Base-by-base conservation (phyloP, 2,329 filamentous ascomycete species). In the Colletotrichum sp. region DNA sequence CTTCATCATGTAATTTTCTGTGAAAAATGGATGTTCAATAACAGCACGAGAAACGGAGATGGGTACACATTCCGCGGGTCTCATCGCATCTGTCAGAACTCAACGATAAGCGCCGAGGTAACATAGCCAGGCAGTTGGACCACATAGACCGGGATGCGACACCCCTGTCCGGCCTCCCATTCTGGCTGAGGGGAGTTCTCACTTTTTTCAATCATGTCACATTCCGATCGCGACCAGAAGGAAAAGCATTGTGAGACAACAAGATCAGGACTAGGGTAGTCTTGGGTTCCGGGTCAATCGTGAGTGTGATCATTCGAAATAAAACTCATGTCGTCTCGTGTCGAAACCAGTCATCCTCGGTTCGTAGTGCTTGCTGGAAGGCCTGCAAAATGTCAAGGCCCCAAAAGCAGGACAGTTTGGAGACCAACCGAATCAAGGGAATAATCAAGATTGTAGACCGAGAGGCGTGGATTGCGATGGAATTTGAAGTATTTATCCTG, bases 21-120 rank as follows among this genome's bases (percentile, higher is more conserved):
- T 15, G 30, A 34, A 1, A 36, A 61, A 6, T 15, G n/a, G 26
- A 18, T 30, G 9, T 0, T 18, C 3, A 21, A 60, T 3, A 30
- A 30, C 6, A 7, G 26, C 3, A 12, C 0, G 7, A 28, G 26
- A 34, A 4, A 12, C 1, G 2, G 18, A 13, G 7, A 7, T 13
- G 59, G 59, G 59, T 61, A 16, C n/a, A 21, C 3, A 21, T 3
- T 4, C n/a, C 59, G 18, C 59, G 28, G n/a, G 18, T 60, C 26
- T 3, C 30, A 36, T 32, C 28, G 12, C 30, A 32, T 52, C 43
- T 15, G 28, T 61, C 59, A 32, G n/a, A 32, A n/a, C 28, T 61
- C 59, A 52, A 13, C 43, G 43, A 52, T 52, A 21, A 52, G n/a
- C 43, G 43, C 43, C 43, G 6, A 52, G 43, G 43, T 7, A 52